Base-by-base conservation (phyloP, 371 early-diverging fungal genomes). In the Lichtheimia ramosa region DNA sequence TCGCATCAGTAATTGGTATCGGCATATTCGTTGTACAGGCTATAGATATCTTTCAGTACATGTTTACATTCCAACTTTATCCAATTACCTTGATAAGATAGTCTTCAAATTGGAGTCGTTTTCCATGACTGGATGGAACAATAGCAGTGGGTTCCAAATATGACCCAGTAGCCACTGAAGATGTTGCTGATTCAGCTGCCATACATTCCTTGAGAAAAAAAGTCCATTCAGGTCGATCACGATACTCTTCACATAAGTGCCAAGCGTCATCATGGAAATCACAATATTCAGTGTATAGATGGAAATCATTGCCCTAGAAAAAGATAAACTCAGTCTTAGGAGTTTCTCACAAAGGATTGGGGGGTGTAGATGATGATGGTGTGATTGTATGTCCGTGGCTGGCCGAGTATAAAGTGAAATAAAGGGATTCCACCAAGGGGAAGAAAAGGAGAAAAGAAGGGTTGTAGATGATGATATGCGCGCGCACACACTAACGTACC, bases 21-120 rank as follows among this genome's bases (percentile, higher is more conserved):
- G 71, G 60, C 80, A 80, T 55, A 80, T 71, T 40, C 80, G 64
- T 60, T 80, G 80, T 4, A 80, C 75, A 54, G 80, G 80, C 80
- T 77, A 58, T 18, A n/a, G n/a, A n/a, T n/a, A n/a, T n/a, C n/a
- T n/a, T n/a, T n/a, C n/a, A n/a, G n/a, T n/a, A n/a, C n/a, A n/a
- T n/a, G n/a, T n/a, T n/a, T n/a, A n/a, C 39, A 56, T 53, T 24
- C 24, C 10, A n/a, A 28, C 20, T 24, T 13, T 24, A 14, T 18
- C 48, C 39, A 18, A 54, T 28, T 34, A 73, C 80, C 64, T 80
- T 80, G 14, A 80, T 80, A 18, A 80, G 48, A 56, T 80, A 80
- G 53, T 80, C 81, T 51, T 76, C 75, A 40, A 80, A 74, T 52
- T 77, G 75, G 5, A 80, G 56, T 6, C 68, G 69, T 24, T 65